Conservation (phyloP, 345 rosid species). For the Lepidium didymum region DNA sequence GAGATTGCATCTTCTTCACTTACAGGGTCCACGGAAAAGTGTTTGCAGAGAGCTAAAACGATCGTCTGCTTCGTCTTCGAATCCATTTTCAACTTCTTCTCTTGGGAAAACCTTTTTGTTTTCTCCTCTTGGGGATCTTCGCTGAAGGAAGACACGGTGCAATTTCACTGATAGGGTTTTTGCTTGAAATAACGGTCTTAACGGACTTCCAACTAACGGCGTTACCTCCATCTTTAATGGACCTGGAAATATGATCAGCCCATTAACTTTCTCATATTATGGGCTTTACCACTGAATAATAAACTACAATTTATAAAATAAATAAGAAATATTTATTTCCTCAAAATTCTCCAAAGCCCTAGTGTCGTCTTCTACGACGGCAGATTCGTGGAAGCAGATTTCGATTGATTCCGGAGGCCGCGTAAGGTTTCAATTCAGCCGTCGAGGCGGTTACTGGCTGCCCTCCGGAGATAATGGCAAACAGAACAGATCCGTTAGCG, state of each 20-base stretch:
- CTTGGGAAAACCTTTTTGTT: background rate
- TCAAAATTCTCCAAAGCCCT: conserved; percentile 5
- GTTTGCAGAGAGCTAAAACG: conserved; percentile 48
- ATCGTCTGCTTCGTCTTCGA: conserved; percentile 38
- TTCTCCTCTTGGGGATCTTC: background rate
- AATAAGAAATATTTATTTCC: background rate
- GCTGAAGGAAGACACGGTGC: background rate
- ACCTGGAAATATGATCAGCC: background rate
- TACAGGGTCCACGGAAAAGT: conserved; percentile 51
- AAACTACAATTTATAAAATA: background rate
- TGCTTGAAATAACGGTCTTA: conserved; percentile 2
- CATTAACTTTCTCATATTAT: background rate
- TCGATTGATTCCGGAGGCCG: background rate
- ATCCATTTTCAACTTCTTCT: conserved; percentile 11
- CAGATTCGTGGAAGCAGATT: background rate
- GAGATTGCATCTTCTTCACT: conserved; percentile 13
- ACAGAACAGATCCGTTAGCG: conserved; percentile 84
- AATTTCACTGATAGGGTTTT: conserved; percentile 24
- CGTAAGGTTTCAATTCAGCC: background rate
- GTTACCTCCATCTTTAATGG: conserved; percentile 4
- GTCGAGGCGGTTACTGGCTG: background rate
- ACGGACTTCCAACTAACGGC: conserved; percentile 22
- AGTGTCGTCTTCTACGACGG: conserved; percentile 7
- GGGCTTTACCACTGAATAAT: background rate
- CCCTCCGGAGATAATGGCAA: conserved; percentile 43